Percentiles rank a stretch among this genome's conserved stretches.
phyloP scores from a whole-genome alignment of 106 monocot species.

The Dendrobium nobile region DNA sequence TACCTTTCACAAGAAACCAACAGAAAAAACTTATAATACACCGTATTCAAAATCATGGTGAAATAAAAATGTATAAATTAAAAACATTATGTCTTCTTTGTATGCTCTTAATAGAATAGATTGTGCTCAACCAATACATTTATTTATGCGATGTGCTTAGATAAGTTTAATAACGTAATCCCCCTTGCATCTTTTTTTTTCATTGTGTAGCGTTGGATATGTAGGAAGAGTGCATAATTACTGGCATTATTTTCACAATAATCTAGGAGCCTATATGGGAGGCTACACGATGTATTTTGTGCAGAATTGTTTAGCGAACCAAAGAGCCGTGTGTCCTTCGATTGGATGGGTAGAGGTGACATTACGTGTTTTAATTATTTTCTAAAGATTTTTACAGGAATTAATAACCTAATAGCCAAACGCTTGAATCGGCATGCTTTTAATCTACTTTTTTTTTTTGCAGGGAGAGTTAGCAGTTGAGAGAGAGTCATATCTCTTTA shows the following conservation, averaged over 20 bases:
- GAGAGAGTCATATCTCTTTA: constrained; percentile 83
- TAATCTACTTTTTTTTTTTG: constrained; percentile 19
- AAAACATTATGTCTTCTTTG: too few relatives aligned
- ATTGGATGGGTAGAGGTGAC: constrained; percentile 99
- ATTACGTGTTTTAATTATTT: not conserved
- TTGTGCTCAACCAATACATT: not conserved
- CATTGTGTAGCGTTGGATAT: not conserved
- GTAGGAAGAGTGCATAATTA: not conserved
- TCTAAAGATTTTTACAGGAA: constrained; percentile 2
- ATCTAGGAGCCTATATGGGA: constrained; percentile 76
- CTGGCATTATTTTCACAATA: not conserved
- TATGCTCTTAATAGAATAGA: not conserved
- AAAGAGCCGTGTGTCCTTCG: constrained; percentile 63
- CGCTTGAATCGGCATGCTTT: not conserved
- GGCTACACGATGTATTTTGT: constrained; percentile 61
- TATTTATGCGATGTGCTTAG: too few relatives aligned
- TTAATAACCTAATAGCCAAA: not conserved
- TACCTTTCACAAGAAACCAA: too few relatives aligned
- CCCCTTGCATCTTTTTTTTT: not conserved
- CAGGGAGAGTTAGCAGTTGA: constrained; percentile 71
- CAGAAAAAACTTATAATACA: too few relatives aligned
- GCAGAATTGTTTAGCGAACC: constrained; percentile 83
- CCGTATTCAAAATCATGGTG: too few relatives aligned
- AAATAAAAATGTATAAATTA: too few relatives aligned
- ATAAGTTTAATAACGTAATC: too few relatives aligned